A percentile compares a stretch with the other conserved stretches of the same genome.
Evolutionary conservation across 805 yeast genomes (phyloP).

Genomic region (Wickerhamomyces alni): DNA sequence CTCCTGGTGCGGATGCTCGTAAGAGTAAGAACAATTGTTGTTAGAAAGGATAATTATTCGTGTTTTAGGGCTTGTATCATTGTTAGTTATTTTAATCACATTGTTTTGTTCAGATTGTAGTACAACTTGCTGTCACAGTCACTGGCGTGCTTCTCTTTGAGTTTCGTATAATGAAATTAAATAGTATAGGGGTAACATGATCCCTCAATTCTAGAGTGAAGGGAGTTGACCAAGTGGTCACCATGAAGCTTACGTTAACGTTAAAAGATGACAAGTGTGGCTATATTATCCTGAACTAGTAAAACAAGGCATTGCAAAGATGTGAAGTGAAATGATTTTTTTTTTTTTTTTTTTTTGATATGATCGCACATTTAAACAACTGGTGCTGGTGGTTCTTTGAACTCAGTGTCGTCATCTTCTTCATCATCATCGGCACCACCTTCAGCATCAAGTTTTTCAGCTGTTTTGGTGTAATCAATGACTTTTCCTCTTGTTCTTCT

Average conservation of each 20-base stretch:
- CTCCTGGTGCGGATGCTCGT: constrained; percentile 76
- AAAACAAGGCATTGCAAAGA: too few relatives aligned
- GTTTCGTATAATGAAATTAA: too few relatives aligned
- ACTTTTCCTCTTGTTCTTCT: constrained; percentile 89
- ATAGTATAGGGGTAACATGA: too few relatives aligned
- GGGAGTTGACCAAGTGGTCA: too few relatives aligned
- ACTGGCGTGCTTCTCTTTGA: too few relatives aligned
- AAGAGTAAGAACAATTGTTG: constrained; percentile 55
- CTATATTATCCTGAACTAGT: too few relatives aligned
- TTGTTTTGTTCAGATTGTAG: neutral
- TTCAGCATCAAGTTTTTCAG: constrained; percentile 52
- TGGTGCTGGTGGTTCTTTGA: constrained; percentile 33
- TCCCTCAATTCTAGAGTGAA: too few relatives aligned
- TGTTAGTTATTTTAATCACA: too few relatives aligned
- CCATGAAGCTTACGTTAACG: too few relatives aligned
- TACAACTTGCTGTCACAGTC: too few relatives aligned
- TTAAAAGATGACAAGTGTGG: too few relatives aligned
- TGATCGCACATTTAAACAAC: constrained; percentile 3
- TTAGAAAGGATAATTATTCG: constrained; percentile 27
- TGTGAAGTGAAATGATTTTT: too few relatives aligned
- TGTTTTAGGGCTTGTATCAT: neutral
- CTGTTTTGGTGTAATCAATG: constrained; percentile 79
- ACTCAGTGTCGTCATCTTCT: constrained; percentile 46
- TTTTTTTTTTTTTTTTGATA: neutral
- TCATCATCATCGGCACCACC: constrained; percentile 37